Percentiles rank a stretch among this genome's conserved stretches.
These are phyloP conservation scores for Fraxinus nigra DNA, from an alignment of 305 asterid species.

Conservation along the genomic window DNA sequence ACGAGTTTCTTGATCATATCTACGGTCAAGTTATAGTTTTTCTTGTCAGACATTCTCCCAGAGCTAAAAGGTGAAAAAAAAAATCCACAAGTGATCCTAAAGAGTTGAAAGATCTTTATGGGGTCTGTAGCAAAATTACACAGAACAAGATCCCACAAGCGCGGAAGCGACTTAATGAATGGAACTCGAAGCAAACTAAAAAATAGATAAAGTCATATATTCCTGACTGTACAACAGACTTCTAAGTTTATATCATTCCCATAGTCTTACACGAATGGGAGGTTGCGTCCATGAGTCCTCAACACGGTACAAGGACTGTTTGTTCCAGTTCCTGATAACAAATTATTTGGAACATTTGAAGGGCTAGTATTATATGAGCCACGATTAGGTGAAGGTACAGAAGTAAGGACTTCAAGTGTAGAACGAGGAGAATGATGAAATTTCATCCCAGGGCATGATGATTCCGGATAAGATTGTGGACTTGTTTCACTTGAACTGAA, in stretches of 20 bases:
- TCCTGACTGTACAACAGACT: conserved; percentile 18
- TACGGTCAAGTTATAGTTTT: not conserved
- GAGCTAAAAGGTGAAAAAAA: not conserved
- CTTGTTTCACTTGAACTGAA: conserved; percentile 39
- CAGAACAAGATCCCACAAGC: not conserved
- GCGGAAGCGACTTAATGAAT: not conserved
- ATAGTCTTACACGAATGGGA: conserved; percentile 24
- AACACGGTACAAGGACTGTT: conserved; percentile 11
- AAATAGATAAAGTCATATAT: conserved; percentile 4
- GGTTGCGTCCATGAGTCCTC: conserved; percentile 32
- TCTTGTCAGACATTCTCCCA: not conserved
- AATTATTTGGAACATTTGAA: conserved; percentile 27
- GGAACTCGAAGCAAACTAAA: not conserved
- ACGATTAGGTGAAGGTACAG: conserved; percentile 35
- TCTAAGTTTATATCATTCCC: not conserved
- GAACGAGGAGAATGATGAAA: conserved; percentile 55
- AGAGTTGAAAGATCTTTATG: not conserved
- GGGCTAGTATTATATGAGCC: conserved; percentile 32
- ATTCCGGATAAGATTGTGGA: conserved; percentile 37
- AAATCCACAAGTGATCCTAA: conserved; percentile 13
- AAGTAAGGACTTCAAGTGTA: conserved; percentile 40
- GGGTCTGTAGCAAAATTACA: conserved; percentile 8
- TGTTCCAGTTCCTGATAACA: conserved; percentile 25
- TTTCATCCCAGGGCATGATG: conserved; percentile 26
- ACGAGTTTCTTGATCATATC: not conserved